Base-by-base conservation (phyloP, 805 yeast species). In the Debaryomyces maramus region DNA sequence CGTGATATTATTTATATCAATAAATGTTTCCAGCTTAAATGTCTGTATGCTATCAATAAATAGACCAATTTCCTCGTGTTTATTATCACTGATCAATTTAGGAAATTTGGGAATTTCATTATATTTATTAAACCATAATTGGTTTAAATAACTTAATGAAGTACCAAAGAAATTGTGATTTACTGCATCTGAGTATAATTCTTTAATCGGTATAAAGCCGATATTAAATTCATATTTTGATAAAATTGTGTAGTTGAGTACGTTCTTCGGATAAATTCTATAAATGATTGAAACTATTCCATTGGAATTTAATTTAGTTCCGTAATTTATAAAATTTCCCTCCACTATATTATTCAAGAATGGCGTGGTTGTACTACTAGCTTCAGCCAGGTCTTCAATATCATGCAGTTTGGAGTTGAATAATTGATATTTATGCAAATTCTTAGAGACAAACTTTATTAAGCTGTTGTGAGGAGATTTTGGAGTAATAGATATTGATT, bases 301-400 rank as follows among this genome's bases (percentile, higher is more conserved):
- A 33, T 46, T 48, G 7, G 37, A 30, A 15, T 45, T 42, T 15
- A 51, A 32, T 9, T 48, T 49, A 14, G 48, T 48, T 3, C 63
- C 66, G 28, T 53, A 59, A 26, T 52, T 56, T 7, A 58, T 44
- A 18, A 63, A 52, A 18, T 49, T 47, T 1, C 68, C 70, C 24
- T 58, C 69, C 5, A 52, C 41, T 3, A 45, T 42, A 5, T 51
- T 53, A 21, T 47, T 51, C 22, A 60, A 47, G 34, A 51, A 56
- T 18, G 43, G 43, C 30, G 42, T 43, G 6, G 45, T 20, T 10
- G 43, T 45, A 16, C 22, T n/a, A 15, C 15, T 29, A 40, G 40
- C 45, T 8, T 41, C 29, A 6, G 28, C 22, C n/a, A n/a, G n/a
- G 13, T 18, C 24, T 9, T 32, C 35, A 11, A 29, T 21, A n/a